Evolutionary conservation across 768 basidiomycete genomes (phyloP), one percentile per base, ranked within the genome.

Genomic region (Tricholoma hemisulphureum): DNA sequence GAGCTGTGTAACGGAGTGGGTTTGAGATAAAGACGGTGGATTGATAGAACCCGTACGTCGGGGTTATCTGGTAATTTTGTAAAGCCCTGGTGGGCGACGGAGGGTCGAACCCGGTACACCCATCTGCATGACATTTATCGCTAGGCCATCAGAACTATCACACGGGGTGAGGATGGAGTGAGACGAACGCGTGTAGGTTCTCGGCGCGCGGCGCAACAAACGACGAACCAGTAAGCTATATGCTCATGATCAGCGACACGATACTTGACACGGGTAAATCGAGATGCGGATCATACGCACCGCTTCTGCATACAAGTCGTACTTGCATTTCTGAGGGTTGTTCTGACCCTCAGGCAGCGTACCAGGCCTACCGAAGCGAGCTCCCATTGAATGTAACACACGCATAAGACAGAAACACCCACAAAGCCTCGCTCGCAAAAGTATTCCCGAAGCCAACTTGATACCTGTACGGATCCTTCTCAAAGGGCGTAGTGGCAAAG

Each of bases 51-150:
- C 73, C 81, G 29, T 64, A 85, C 84, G 65, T 87, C 82, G 8
- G 80, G 80, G 66, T 86, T 88, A 43, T 81, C 78, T 1, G 80
- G 79, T 6, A 86, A 70, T 29, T 72, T 70, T 11, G 70, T 79
- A 65, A 88, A 87, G 2, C 85, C 85, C 61, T 84, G 73, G 66
- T 87, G 87, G 0, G 85, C 84, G 20, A 88, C 86, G 6, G 85
- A 86, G 4, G 85, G 86, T 26, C 85, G 79, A 58, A 88, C 86
- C 28, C 86, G 83, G 69, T 88, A 88, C 9, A 87, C 59, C 82
- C 83, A 87, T 10, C 84, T 86, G 61, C 0, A 48, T 45, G 32
- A 51, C 48, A 39, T 41, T 39, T 45, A 35, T 58, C 39, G 43
- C n/a, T 28, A 48, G 16, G n/a, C n/a, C n/a, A n/a, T n/a, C n/a